Evolutionary conservation across 257 asterid genomes (phyloP), one percentile per base, ranked within the genome.

Genomic region (Nicotiana benthamiana): DNA sequence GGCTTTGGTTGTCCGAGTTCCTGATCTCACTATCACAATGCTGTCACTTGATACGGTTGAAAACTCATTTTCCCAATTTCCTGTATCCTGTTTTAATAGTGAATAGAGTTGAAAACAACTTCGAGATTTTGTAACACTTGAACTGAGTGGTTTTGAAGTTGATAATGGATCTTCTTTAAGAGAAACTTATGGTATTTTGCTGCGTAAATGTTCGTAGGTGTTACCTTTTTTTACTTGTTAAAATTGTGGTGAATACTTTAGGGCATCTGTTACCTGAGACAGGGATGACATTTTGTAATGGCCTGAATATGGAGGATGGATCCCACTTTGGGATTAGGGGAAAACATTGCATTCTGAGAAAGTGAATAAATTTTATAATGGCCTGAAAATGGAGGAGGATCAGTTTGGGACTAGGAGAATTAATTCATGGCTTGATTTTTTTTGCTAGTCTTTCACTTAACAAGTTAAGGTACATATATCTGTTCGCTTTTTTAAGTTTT

Each of bases 1-100:
- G 99, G 95, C 97, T 57, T 89, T 96, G 87, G 94, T 96, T 87
- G 85, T 83, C 81, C 94, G 96, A 80, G 99, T 96, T 84, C 96
- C 99, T 24, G 98, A 92, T 86, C 97, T 96, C 89, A 93, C 97
- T 80, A 87, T 66, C 46, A 53, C 24, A 15, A 52, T 46, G 16
- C 78, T 74, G 26, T 24, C 78, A 74, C 24, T 74, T 74, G 16
- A 46, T 12, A 72, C 24, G 13, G 22, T 24, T 46, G 51, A 22
- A 24, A 48, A 15, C 78, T 74, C 51, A 24, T 46, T 48, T 48
- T 48, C 9, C 56, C 60, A 48, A 74, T 46, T 46, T 72, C 36
- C 77, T 57, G 27, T 16, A 9, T 48, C 61, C 26, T 59, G 51
- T 46, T 72, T 74, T 46, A 51, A 48, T 9, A 15, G 60, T 46